Evolutionary conservation across 495 filamentous ascomycete genomes (phyloP), one percentile per base, ranked within the genome.

Genomic region (Neurospora sp.): DNA sequence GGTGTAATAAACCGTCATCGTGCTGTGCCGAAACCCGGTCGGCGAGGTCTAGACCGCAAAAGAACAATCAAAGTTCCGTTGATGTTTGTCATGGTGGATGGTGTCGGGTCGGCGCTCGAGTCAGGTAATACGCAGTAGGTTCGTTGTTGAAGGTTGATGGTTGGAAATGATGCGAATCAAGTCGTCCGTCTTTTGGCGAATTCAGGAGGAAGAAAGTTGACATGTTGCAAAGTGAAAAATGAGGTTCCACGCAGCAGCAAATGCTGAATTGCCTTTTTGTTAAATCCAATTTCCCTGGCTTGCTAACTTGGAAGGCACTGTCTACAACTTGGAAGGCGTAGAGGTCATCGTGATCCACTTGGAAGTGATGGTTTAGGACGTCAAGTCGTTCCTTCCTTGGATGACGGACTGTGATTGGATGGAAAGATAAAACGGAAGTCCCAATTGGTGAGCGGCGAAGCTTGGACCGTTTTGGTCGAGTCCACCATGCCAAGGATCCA

Each of bases 401-500:
- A 35, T 7, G 27, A 35, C 22, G 12, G 27, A 16, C 7, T 37
- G 27, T 65, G 53, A 65, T 65, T 65, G 53, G 53, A 65, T 16
- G 27, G 18, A 6, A 0, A 9, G 53, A 6, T 6, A 65, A 61
- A 65, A 65, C 53, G 53, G 53, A 65, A 35, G 48, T 65, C 20
- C 27, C 22, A 35, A 61, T 61, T 61, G 46, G 27, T 31, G 27
- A 31, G 27, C 27, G 27, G 48, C 5, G 5, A 61, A 61, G 53
- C 53, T 61, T 31, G 12, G 3, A 61, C 53, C 27, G 53, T 65
- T 65, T 35, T 35, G 3, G 53, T 65, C 53, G 27, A 35, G 53
- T 65, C 27, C 27, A 16, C 53, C 53, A 35, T 14, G 65, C 46
- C 68, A 71, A 65, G 73, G 53, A 72, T 76, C 70, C 73, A 39